Evolutionary conservation across 2,329 filamentous ascomycete species (phyloP), one percentile per base, ranked within the genome.

Genomic region (Epichloe sp.): DNA sequence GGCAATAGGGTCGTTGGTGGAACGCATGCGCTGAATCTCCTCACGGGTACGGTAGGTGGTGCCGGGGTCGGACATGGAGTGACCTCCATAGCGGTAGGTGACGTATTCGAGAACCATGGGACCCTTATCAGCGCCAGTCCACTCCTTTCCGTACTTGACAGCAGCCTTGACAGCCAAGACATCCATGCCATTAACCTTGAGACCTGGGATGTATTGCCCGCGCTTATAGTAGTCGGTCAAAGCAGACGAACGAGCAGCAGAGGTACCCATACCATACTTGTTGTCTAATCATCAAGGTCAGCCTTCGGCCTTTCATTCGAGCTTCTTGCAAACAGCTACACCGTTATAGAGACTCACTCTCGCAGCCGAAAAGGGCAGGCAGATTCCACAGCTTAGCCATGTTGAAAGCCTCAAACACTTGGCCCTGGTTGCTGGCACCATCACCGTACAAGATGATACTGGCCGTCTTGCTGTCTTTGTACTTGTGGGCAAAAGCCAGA

Each of bases 171-270:
- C 91, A 57, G 93, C 91, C 56, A 98, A 86, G 62, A 95, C 89
- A 68, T 98, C 93, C 93, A 98, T 98, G 66, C 88, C 93, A 75
- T 98, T 98, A 71, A 98, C 88, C 82, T 98, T 98, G 63, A 98
- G 82, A 76, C 93, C 93, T 53, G 93, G 91, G 61, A 98, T 98
- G 79, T 97, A 98, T 76, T 98, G 93, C 60, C 93, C 93, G 74
- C 93, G 91, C 85, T 97, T 97, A 83, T 98, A 97, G 84, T 98
- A 98, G 72, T 98, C 93, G 70, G 93, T 97, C 68, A 96, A 75
- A 63, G 93, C 93, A 54, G 93, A 91, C 55, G 93, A 90, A 64
- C 93, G 89, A 72, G 85, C 85, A 60, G 93, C 91, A 55, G 93
- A 86, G 57, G 93, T 98, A 74, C 93, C 93, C 93, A 98, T 98